Evolutionary conservation across 2,329 filamentous ascomycete species (phyloP).

Genomic region (Talaromyces sp.): DNA sequence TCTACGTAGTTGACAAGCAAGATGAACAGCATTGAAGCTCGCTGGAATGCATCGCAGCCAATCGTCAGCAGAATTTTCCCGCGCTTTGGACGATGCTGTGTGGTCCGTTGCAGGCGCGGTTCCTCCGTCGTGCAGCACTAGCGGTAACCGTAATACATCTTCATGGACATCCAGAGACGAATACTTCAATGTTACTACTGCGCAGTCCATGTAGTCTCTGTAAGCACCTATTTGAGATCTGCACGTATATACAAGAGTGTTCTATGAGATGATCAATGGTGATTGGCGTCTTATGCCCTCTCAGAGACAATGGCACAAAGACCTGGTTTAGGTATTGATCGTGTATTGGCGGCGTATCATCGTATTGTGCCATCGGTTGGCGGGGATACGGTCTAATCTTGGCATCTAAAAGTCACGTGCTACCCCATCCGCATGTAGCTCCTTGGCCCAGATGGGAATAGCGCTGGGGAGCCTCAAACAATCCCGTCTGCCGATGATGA

Average conservation of each 20-base stretch:
- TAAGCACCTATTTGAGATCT: neutral
- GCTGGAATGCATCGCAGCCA: neutral
- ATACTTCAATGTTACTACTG: neutral
- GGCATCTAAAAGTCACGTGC: neutral
- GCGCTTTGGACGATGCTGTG: neutral
- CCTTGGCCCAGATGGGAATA: neutral
- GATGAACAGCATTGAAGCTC: neutral
- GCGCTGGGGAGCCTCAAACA: neutral
- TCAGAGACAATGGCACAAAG: neutral
- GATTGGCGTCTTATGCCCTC: no score
- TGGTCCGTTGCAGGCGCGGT: slow-evolving; percentile 3
- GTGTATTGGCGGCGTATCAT: neutral
- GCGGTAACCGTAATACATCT: neutral
- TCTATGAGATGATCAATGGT: no score
- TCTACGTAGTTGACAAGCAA: neutral
- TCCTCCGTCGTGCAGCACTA: slow-evolving; percentile 3
- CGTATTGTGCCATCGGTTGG: neutral
- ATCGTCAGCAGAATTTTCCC: neutral
- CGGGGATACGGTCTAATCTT: neutral
- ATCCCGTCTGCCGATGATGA: neutral
- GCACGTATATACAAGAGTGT: no score
- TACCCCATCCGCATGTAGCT: neutral
- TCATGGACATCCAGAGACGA: neutral
- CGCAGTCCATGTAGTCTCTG: neutral
- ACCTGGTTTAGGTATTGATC: neutral